Base-by-base conservation (phyloP, 768 basidiomycete species). In the Hygrocybe coccinea region DNA sequence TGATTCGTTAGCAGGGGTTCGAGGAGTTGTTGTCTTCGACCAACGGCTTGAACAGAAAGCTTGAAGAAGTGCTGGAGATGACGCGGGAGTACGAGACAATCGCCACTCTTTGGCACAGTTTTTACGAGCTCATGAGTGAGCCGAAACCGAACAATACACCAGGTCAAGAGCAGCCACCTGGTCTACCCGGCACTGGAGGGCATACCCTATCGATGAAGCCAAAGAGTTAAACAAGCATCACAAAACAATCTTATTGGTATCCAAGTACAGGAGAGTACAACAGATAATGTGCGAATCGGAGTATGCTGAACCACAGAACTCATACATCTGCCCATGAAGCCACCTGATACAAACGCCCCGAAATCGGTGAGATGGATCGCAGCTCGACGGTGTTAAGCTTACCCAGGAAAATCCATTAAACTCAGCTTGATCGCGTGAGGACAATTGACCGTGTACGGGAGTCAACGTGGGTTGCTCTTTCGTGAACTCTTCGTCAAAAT, bases 401-500 rank as follows among this genome's bases (percentile, higher is more conserved):
- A 90, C 91, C 92, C 95, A 97, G 58, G 93, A 95, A 79, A 97
- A 97, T 15, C 94, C 94, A 62, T 91, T 86, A 76, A 99, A 99
- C 71, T 97, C 95, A 52, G 85, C 81, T 72, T 99, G 97, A 65
- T 98, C 93, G 48, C 86, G 86, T 24, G 87, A 65, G 17, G 91
- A 91, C 57, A 99, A 71, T 60, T 95, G 93, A 14, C 91, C 91
- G 64, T 98, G 95, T 37, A 99, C 97, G 14, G 97, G 97, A 2
- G 97, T 99, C 62, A 99, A 74, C 1, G 95, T 98, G 12, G 97
- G 97, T 69, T 97, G 91, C 68, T 99, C 97, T 53, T 82, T 81
- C 36, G 97, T 99, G 70, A 99, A 98, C 69, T 97, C 97, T 67
- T 93, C 86, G 71, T 97, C 93, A 74, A 97, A 97, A 74, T 97